phyloP scores from a whole-genome alignment of 1,139 yeast genomes.

The Yamadazyma songkhlaensis region DNA sequence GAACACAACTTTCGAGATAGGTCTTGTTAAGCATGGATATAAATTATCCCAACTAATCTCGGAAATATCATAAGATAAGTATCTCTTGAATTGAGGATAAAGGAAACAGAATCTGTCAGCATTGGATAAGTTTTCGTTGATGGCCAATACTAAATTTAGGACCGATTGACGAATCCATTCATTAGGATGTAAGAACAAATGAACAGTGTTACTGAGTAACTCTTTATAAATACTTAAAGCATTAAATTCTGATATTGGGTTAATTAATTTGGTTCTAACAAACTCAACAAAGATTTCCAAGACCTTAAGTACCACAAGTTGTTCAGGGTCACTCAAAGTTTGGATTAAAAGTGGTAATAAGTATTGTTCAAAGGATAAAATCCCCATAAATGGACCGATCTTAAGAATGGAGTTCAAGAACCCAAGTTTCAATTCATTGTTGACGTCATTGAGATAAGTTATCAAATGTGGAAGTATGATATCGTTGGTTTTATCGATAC shows the following conservation, averaged over 20 bases:
- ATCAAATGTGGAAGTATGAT: conserved; percentile 85
- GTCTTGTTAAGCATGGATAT: conserved; percentile 61
- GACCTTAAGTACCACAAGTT: conserved; percentile 75
- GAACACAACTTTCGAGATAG: conserved; percentile 65
- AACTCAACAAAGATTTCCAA: conserved; percentile 54
- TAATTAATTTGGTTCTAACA: conserved; percentile 31
- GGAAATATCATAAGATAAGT: conserved; percentile 70
- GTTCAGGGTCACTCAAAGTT: conserved; percentile 80
- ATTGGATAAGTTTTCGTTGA: conserved; percentile 59
- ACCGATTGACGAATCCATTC: conserved; percentile 79
- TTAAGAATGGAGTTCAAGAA: conserved; percentile 77
- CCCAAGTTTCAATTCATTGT: conserved; percentile 62
- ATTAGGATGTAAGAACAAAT: conserved; percentile 73
- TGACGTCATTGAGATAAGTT: conserved; percentile 82
- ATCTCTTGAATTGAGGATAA: conserved; percentile 79
- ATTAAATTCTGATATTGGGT: conserved; percentile 38
- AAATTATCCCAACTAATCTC: conserved; percentile 64
- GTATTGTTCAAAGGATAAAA: conserved; percentile 80
- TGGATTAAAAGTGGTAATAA: conserved; percentile 81
- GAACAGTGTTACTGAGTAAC: conserved; percentile 27
- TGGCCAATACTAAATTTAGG: conserved; percentile 56
- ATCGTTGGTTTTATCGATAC: conserved; percentile 85
- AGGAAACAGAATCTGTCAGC: conserved; percentile 84
- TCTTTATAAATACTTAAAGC: conserved; percentile 41
- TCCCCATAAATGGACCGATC: conserved; percentile 78